Evolutionary conservation across 2,329 filamentous ascomycete species (phyloP).

Genomic region (Cladosporium sp.): DNA sequence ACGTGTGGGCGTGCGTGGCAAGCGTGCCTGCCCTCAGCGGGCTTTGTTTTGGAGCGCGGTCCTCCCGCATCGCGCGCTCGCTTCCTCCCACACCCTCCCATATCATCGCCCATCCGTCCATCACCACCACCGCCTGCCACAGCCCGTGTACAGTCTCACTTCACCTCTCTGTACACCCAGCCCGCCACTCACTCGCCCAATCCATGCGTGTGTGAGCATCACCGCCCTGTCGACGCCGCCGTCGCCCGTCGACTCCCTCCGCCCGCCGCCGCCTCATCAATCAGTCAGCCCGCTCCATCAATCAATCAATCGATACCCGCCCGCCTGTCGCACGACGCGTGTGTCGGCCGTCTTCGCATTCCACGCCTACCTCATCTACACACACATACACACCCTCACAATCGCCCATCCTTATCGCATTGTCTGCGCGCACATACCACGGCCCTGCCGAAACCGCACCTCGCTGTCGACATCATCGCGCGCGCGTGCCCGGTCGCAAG

Average conservation of each 20-base stretch:
- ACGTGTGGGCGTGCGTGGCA: no score
- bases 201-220: not conserved
- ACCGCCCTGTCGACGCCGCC: not conserved
- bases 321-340: slow-evolving; percentile 12
- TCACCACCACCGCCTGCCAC: not conserved
- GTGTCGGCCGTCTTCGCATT: slow-evolving; percentile 14
- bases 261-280: not conserved
- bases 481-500: not conserved
- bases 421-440: slow-evolving; percentile 14
- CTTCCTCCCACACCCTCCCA: no score
- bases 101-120: no score
- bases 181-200: no score
- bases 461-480: slow-evolving; percentile 6
- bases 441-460: slow-evolving; percentile 4
- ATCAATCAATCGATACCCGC: not conserved
- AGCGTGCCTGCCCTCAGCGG: no score
- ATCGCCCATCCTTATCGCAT: slow-evolving; percentile 16
- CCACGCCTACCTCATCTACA: slow-evolving; percentile 3
- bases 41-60: no score
- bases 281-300: not conserved
- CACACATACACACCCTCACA: slow-evolving; percentile 4
- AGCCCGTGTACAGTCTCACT: not conserved
- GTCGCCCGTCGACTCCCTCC: not conserved
- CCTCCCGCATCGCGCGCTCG: no score
- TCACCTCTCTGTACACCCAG: not conserved